Evolutionary conservation across 2,329 filamentous ascomycete species (phyloP).

Genomic region (Dothiorella sarmentorum): DNA sequence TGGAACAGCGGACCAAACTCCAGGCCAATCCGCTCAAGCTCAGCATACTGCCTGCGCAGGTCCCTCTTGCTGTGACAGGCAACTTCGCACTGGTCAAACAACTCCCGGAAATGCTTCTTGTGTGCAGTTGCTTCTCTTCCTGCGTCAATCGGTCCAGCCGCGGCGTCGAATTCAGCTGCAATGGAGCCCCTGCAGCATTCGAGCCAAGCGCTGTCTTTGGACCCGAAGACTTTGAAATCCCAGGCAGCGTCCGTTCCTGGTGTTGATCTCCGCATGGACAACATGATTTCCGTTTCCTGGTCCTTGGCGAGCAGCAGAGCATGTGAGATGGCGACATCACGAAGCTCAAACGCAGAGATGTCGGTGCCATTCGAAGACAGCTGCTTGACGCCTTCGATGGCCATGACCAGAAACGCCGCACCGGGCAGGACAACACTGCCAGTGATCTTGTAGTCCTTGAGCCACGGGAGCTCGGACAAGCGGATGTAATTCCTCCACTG

Average conservation of each 20-base stretch:
- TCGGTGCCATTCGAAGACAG: neutral
- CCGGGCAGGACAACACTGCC: neutral
- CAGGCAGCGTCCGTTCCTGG: neutral
- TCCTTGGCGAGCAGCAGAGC: neutral
- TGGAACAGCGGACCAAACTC: neutral
- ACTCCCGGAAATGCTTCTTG: neutral
- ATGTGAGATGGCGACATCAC: neutral
- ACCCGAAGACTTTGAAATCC: slow-evolving; percentile 1
- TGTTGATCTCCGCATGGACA: neutral
- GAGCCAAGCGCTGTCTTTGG: neutral
- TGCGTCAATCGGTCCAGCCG: neutral
- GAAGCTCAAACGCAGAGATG: neutral
- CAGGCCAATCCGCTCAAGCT: slow-evolving; percentile 3
- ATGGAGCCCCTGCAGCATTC: slow-evolving; percentile 4
- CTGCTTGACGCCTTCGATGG: slow-evolving; percentile 1
- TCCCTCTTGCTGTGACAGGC: slow-evolving; percentile 1
- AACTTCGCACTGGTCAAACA: neutral
- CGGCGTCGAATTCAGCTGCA: neutral
- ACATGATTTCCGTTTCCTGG: neutral
- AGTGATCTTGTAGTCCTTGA: slow-evolving; percentile 41
- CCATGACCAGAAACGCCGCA: neutral
- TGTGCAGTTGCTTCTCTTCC: neutral
- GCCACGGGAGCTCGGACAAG: slow-evolving; percentile 43
- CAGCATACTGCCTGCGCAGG: neutral
- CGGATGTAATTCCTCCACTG: slow-evolving; percentile 44